Conservation (phyloP, 1,284 basidiomycete species). For the Cerioporus squamosus region DNA sequence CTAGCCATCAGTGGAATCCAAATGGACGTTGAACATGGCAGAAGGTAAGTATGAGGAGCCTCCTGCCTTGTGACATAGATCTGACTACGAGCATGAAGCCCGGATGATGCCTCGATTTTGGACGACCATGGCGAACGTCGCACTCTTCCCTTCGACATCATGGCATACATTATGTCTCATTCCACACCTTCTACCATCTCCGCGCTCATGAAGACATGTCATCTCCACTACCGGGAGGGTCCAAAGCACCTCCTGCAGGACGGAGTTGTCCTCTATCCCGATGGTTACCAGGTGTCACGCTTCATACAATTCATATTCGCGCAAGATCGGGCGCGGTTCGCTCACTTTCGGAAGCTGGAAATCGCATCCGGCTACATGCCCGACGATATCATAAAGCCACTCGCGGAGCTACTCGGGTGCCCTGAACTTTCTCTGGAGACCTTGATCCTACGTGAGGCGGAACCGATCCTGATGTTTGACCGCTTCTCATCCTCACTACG, state of each 20-base stretch:
- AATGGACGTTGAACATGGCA: too few species aligned
- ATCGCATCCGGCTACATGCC: not conserved
- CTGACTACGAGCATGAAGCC: too few species aligned
- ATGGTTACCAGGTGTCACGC: not conserved
- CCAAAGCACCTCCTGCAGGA: conserved; percentile 1
- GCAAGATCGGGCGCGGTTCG: not conserved
- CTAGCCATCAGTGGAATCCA: too few species aligned
- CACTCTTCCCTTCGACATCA: not conserved
- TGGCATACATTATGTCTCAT: not conserved
- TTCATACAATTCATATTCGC: conserved; percentile 4
- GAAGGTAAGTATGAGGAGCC: too few species aligned
- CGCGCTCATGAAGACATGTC: conserved; percentile 4
- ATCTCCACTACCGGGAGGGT: not conserved
- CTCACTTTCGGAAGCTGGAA: not conserved
- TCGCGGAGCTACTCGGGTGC: not conserved
- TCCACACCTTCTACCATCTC: not conserved
- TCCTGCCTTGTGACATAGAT: too few species aligned
- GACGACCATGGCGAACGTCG: too few species aligned
- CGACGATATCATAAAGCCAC: too few species aligned
- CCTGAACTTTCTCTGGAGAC: not conserved
- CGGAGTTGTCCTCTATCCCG: not conserved
- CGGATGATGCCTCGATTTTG: too few species aligned
- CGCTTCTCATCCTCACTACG: too few species aligned
- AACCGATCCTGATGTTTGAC: not conserved
- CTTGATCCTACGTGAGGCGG: not conserved